phyloP scores from a whole-genome alignment of 2,329 filamentous ascomycete species.

The Fusarium goolgardi region DNA sequence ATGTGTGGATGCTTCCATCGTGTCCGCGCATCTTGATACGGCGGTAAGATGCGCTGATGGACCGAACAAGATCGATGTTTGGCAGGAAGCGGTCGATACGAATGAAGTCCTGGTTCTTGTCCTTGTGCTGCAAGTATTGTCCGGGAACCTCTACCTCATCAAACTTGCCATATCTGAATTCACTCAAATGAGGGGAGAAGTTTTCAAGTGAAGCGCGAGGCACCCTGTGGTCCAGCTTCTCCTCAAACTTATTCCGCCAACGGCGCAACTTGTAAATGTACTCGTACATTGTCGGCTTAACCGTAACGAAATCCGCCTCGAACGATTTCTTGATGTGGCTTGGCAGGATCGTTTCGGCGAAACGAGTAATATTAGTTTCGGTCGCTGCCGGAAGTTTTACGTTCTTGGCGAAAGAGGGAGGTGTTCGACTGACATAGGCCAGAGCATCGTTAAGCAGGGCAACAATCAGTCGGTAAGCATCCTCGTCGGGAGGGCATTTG shows the following conservation, averaged over 20 bases:
- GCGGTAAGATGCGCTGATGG: constrained; percentile 90
- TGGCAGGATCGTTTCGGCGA: constrained; percentile 95
- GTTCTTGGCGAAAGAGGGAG: constrained; percentile 86
- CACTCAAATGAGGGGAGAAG: constrained; percentile 91
- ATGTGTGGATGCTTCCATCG: constrained; percentile 96
- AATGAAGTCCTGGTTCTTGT: constrained; percentile 99
- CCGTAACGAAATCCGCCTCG: constrained; percentile 94
- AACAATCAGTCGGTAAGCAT: constrained; percentile 97
- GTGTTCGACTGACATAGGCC: constrained; percentile 90
- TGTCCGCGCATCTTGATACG: constrained; percentile 96
- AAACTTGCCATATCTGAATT: constrained; percentile 97
- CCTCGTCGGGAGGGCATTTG: constrained; percentile 98
- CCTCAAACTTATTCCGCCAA: constrained; percentile 98
- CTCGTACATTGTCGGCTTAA: constrained; percentile 97
- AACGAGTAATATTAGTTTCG: constrained; percentile 95
- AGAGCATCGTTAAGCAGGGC: constrained; percentile 95
- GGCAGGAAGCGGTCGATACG: constrained; percentile 97
- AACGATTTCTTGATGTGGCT: constrained; percentile 96
- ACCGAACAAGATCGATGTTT: constrained; percentile 91
- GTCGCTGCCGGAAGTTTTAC: constrained; percentile 91
- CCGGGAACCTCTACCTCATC: constrained; percentile 98
- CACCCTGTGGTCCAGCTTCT: constrained; percentile 89
- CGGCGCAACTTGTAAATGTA: constrained; percentile 97
- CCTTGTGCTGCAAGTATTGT: constrained; percentile 95
- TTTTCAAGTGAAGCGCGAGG: constrained; percentile 80